phyloP scores from a whole-genome alignment of 1,284 basidiomycete species.

The Phellinidium pouzarii region DNA sequence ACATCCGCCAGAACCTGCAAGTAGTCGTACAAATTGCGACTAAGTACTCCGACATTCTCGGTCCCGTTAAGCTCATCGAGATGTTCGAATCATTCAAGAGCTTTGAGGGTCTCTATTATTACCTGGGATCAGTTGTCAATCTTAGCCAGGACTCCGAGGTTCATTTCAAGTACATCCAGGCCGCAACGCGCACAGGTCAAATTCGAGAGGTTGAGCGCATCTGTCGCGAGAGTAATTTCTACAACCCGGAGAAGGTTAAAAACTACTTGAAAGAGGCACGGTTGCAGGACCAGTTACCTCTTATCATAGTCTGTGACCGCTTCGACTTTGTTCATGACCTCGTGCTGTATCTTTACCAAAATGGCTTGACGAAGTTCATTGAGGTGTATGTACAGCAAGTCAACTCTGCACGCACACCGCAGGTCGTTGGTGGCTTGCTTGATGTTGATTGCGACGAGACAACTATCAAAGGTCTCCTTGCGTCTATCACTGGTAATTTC shows the following conservation, averaged over 20 bases:
- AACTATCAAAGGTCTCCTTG: constrained; percentile 90
- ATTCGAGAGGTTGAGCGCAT: constrained; percentile 99
- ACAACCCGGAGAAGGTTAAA: constrained; percentile 99
- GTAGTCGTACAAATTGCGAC: constrained; percentile 98
- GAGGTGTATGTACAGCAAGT: constrained; percentile 99
- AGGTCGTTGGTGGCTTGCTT: constrained; percentile 93
- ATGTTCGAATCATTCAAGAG: constrained; percentile 99
- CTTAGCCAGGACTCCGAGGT: constrained; percentile 95
- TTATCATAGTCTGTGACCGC: constrained; percentile 99
- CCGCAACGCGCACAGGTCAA: constrained; percentile 96
- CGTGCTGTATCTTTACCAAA: constrained; percentile 98
- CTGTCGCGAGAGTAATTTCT: constrained; percentile 94
- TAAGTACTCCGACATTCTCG: constrained; percentile 98
- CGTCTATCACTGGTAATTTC: constrained; percentile 95
- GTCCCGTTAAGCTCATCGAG: constrained; percentile 96
- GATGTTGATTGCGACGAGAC: constrained; percentile 98
- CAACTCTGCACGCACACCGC: constrained; percentile 96
- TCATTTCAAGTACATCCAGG: constrained; percentile 99
- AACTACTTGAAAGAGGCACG: constrained; percentile 99
- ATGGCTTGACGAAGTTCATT: constrained; percentile 94
- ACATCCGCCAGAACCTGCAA: constrained; percentile 97
- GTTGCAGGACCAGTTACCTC: constrained; percentile 91
- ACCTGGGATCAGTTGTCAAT: constrained; percentile 96
- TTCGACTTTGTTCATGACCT: constrained; percentile 99
- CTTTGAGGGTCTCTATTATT: constrained; percentile 98